Base-by-base conservation (phyloP, 306 rosid species). In the Castanea mollissima region DNA sequence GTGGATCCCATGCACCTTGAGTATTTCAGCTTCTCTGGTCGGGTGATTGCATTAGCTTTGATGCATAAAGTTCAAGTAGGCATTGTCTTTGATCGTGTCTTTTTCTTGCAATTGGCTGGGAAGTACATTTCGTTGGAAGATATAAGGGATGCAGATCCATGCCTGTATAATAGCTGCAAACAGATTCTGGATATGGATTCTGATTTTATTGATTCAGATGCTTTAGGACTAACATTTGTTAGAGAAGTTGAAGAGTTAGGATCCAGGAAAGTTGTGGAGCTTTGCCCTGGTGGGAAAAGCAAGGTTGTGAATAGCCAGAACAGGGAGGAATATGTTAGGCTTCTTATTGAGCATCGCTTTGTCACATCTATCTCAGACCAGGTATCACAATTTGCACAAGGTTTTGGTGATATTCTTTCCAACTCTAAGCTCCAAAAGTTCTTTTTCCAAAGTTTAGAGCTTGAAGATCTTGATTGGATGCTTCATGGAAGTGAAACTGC, bases 1-100 rank as follows among this genome's bases (percentile, higher is more conserved):
- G 93, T 92, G 75, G 87, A 95, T 82, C 98, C 92, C 74, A 71
- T 91, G 89, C 99, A 95, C 87, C 99, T 91, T 29, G 86, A 89
- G 4, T 95, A 95, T 87, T 95, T 95, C 87, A 80, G 55, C 71
- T 95, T 95, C 83, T 81, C 92, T 80, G 97, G 99, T 70, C 92
- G 98, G 59, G 89, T 95, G 60, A 91, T 95, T 77, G 99, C 97
- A 35, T 85, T 92, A 74, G 97, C 99, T 78, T 84, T 95, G 87
- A 95, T 95, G 99, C 93, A 95, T 86, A 88, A 80, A 84, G 96
- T 95, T 76, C 99, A 95, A 82, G 95, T 95, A 15, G 98, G 99
- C 70, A 76, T 95, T 79, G 97, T 91, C 82, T 86, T 95, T 80
- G 99, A 95, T 81, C 94, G 90, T 52, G 87, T 85, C 44, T 95